Evolutionary conservation across 768 basidiomycete species (phyloP), one percentile per base, ranked within the genome.

Genomic region (Amyloporia xantha): DNA sequence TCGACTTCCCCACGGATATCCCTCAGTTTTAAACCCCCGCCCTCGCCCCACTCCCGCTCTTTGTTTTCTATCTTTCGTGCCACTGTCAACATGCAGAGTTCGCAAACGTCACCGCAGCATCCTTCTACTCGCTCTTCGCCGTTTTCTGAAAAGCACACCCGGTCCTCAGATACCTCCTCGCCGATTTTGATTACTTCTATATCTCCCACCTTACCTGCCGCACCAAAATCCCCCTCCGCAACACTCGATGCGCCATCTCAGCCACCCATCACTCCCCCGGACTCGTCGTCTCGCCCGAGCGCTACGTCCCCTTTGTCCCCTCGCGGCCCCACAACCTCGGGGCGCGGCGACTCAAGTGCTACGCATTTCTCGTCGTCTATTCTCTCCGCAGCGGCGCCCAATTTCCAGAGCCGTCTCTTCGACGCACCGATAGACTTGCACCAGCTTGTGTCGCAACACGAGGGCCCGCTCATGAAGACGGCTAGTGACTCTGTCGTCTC

Each of bases 391-490:
- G 33, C 52, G 12, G 52, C 46, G 9, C 41, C 55, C 13, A 51
- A 56, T 19, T 53, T 56, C 20, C 55, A 56, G 23, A 48, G 52
- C 12, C 55, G 52, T 20, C 25, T 56, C 1, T n/a, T 51, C 30
- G 55, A 56, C 44, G 52, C 52, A 3, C 55, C 55, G 41, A 56
- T 53, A 27, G 52, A 56, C 35, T 48, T 56, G 2, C 55, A 56
- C 23, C 39, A 21, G 17, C 49, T 56, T 12, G 41, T 51, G 13
- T 37, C 55, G 13, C 48, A 48, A 15, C 35, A 47, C 12, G 36
- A n/a, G n/a, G n/a, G n/a, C n/a, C n/a, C n/a, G n/a, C n/a, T n/a
- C n/a, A n/a, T n/a, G n/a, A n/a, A 46, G 23, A 52, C 50, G n/a
- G 47, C 54, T 21, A 21, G 27, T 5, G 25, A 13, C 5, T n/a